These are phyloP conservation scores for Scutellaria minor DNA, from an alignment of 257 asterid species.

Conservation along the genomic window DNA sequence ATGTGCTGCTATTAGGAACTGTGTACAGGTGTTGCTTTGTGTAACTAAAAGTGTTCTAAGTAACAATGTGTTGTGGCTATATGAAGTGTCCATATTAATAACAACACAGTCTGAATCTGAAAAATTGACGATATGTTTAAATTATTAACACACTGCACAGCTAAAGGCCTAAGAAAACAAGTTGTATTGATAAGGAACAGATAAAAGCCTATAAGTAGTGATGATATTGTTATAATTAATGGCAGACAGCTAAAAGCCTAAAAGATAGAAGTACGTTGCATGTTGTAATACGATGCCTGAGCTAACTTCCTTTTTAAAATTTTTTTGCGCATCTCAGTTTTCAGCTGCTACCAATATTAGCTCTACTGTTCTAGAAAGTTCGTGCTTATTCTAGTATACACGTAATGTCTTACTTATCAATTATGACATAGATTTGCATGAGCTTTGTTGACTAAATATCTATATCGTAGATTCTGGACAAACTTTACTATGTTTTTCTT, in stretches of 20 bases:
- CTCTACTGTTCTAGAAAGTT: conserved; percentile 22
- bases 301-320: neutral
- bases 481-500: conserved; percentile 2
- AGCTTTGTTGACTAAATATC: too few relatives aligned
- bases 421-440: neutral
- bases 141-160: neutral
- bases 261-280: neutral
- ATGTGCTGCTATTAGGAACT: neutral
- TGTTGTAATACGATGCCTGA: neutral
- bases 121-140: neutral
- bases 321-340: neutral
- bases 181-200: conserved; percentile 2
- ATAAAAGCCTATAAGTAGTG: neutral
- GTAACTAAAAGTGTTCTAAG: neutral
- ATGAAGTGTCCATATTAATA: neutral
- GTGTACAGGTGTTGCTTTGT: neutral
- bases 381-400: neutral
- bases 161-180: neutral
- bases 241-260: neutral
- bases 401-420: neutral
- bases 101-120: neutral
- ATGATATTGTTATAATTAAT: neutral
- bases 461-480: neutral
- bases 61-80: neutral
- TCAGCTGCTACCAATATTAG: neutral